phyloP scores from a whole-genome alignment of 805 yeast species.

The Cyberlindnera americana region DNA sequence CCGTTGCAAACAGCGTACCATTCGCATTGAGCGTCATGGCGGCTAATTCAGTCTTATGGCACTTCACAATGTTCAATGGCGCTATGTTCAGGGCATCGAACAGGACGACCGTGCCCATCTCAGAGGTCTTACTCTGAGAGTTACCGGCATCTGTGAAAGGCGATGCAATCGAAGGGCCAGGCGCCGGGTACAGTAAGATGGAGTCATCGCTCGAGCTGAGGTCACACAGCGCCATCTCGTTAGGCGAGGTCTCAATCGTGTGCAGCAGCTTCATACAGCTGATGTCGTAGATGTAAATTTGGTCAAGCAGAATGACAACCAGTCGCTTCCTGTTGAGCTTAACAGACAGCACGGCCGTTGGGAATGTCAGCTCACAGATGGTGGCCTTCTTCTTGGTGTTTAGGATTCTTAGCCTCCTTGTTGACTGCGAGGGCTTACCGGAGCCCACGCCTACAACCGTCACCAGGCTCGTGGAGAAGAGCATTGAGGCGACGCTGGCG shows the following conservation, averaged over 20 bases:
- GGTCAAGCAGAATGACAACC: constrained; percentile 73
- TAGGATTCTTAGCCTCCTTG: constrained; percentile 59
- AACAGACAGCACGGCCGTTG: constrained; percentile 67
- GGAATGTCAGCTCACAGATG: constrained; percentile 87
- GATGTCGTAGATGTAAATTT: constrained; percentile 84
- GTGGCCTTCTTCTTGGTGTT: constrained; percentile 67
- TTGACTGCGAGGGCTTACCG: constrained; percentile 50
- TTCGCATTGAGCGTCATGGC: constrained; percentile 65
- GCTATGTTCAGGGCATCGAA: constrained; percentile 73
- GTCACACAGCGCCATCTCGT: constrained; percentile 32
- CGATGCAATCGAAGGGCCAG: constrained; percentile 29
- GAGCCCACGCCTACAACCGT: constrained; percentile 81
- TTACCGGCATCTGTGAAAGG: constrained; percentile 15
- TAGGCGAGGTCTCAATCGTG: constrained; percentile 57
- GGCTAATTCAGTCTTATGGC: constrained; percentile 78
- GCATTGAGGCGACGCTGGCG: constrained; percentile 75
- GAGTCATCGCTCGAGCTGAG: constrained; percentile 43
- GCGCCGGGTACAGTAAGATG: constrained; percentile 53
- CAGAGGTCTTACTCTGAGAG: constrained; percentile 2
- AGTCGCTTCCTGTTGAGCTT: constrained; percentile 79
- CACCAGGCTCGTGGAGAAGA: constrained; percentile 80
- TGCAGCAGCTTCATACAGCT: constrained; percentile 82
- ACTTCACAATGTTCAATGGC: constrained; percentile 79
- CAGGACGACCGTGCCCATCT: constrained; percentile 48
- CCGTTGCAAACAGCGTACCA: constrained; percentile 81